Evolutionary conservation across 2,329 filamentous ascomycete species (phyloP).

Genomic region (Arachnomyces sp.): DNA sequence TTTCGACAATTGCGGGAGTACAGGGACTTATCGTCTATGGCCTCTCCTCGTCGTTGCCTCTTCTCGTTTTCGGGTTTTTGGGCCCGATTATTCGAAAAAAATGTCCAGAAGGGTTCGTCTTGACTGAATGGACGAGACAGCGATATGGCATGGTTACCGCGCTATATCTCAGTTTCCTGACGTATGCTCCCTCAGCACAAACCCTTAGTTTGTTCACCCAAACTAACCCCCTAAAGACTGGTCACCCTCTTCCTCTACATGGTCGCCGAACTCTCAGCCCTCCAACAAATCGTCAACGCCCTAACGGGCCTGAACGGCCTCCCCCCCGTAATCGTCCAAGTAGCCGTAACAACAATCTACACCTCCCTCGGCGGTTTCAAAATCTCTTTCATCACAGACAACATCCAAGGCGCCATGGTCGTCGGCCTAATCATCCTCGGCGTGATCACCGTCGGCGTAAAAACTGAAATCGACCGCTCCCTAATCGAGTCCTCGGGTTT

Average conservation of each 20-base stretch:
- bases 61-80: slow-evolving; percentile 65
- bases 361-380: slow-evolving; percentile 76
- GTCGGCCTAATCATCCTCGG: slow-evolving; percentile 65
- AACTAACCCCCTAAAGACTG: slow-evolving; percentile 34
- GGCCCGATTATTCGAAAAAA: slow-evolving; percentile 70
- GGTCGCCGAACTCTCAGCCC: slow-evolving; percentile 72
- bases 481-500: slow-evolving; percentile 62
- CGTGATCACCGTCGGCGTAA: slow-evolving; percentile 66
- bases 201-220: slow-evolving; percentile 4
- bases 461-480: slow-evolving; percentile 61
- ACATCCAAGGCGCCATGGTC: slow-evolving; percentile 72
- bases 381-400: slow-evolving; percentile 77
- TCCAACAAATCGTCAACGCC: slow-evolving; percentile 68
- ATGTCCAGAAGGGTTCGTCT: slow-evolving; percentile 73
- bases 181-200: slow-evolving; percentile 31
- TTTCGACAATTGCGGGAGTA: slow-evolving; percentile 68
- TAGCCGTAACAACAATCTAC: slow-evolving; percentile 70
- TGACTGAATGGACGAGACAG: slow-evolving; percentile 77
- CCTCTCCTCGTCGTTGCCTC: slow-evolving; percentile 60
- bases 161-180: slow-evolving; percentile 68
- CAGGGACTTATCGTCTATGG: slow-evolving; percentile 73
- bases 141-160: slow-evolving; percentile 63
- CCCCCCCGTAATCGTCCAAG: slow-evolving; percentile 69
- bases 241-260: slow-evolving; percentile 81
- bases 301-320: slow-evolving; percentile 67